Conservation (phyloP, 2,329 filamentous ascomycete species). For the Curvularia hawaiiensis region DNA sequence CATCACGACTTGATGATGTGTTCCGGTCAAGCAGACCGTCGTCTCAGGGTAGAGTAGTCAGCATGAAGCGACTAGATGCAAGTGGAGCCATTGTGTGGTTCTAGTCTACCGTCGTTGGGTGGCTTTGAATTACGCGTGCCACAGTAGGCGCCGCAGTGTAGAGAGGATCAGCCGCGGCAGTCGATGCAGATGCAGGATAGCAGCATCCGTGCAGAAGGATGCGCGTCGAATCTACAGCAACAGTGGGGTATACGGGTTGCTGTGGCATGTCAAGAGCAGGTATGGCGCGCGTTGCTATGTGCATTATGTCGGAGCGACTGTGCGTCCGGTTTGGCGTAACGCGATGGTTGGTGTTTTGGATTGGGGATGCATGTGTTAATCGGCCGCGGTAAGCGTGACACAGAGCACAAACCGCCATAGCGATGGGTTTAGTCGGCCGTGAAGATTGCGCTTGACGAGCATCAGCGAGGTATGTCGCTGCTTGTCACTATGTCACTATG, state of each 20-base stretch:
- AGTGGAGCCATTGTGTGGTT: conserved; percentile 26
- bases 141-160: conserved; percentile 27
- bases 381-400: conserved; percentile 30
- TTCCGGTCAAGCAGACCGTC: conserved; percentile 31
- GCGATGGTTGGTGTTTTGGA: conserved; percentile 23
- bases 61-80: conserved; percentile 23
- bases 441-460: background rate
- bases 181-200: conserved; percentile 21
- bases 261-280: conserved; percentile 11
- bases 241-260: conserved; percentile 14
- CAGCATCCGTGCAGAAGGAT: conserved; percentile 7
- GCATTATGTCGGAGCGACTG: conserved; percentile 9
- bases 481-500: conserved; percentile 17
- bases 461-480: conserved; percentile 9
- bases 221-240: conserved; percentile 12
- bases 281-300: conserved; percentile 23
- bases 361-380: conserved; percentile 32
- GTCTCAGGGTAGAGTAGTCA: conserved; percentile 28
- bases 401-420: conserved; percentile 30
- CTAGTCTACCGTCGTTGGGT: conserved; percentile 19
- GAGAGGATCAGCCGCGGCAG: conserved; percentile 33
- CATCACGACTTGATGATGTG: conserved; percentile 19
- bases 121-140: conserved; percentile 27
- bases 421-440: conserved; percentile 1
- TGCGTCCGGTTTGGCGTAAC: conserved; percentile 26